These are phyloP conservation scores for Catenaria anguillulae DNA, from an alignment of 371 early-diverging fungal species.

Conservation along the genomic window DNA sequence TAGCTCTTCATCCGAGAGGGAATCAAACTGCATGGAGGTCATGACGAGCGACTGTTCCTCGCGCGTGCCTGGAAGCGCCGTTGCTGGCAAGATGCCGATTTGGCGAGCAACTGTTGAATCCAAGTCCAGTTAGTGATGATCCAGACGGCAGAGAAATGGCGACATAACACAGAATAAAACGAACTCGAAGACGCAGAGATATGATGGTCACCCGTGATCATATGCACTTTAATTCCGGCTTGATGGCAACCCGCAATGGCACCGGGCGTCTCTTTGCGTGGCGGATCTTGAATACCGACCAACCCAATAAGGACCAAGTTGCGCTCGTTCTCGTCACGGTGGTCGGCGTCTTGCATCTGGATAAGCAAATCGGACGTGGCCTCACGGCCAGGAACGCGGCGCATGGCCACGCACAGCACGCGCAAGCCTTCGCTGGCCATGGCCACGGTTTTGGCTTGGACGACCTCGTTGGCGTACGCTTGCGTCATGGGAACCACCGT, in stretches of 20 bases:
- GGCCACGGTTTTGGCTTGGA: constrained; percentile 47
- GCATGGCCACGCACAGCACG: constrained; percentile 52
- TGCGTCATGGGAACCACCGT: constrained; percentile 26
- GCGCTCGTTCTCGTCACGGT: constrained; percentile 19
- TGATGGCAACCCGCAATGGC: constrained; percentile 39
- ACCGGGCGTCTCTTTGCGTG: constrained; percentile 46
- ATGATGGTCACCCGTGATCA: constrained; percentile 68
- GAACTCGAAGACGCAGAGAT: no score
- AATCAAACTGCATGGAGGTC: constrained; percentile 44
- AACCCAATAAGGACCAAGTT: constrained; percentile 32
- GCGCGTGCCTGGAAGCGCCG: constrained; percentile 15
- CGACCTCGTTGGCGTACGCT: constrained; percentile 42
- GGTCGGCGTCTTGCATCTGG: constrained; percentile 21
- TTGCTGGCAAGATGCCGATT: constrained; percentile 41
- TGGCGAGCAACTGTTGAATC: constrained; percentile 53
- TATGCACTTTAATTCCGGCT: constrained; percentile 60
- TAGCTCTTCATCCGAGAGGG: constrained; percentile 42
- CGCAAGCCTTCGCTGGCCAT: constrained; percentile 76
- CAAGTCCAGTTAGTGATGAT: no score
- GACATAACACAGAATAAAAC: no score
- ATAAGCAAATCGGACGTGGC: constrained; percentile 18
- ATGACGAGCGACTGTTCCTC: constrained; percentile 13
- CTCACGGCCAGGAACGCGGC: constrained; percentile 18
- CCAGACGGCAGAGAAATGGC: no score
- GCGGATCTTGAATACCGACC: constrained; percentile 59